These are phyloP conservation scores for Tolypocladium album DNA, from an alignment of 2,329 filamentous ascomycete species.

Conservation along the genomic window DNA sequence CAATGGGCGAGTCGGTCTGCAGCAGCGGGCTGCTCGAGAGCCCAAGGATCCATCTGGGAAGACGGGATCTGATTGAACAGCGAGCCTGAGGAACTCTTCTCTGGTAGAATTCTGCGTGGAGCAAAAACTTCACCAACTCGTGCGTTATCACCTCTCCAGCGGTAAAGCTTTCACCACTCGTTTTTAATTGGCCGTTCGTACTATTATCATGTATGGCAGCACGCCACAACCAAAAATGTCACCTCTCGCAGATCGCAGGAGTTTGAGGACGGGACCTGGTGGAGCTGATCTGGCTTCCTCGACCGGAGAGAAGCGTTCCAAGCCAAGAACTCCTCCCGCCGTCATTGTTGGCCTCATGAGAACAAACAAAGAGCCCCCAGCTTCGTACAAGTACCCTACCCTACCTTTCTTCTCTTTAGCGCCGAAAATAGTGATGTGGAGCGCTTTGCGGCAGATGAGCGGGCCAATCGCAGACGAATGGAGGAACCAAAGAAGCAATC, in stretches of 20 bases:
- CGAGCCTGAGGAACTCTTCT: neutral
- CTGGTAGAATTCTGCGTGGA: neutral
- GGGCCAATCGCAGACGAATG: constrained; percentile 10
- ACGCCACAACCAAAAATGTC: neutral
- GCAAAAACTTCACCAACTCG: neutral
- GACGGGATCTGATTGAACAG: neutral
- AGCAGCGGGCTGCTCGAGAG: neutral
- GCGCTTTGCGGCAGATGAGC: constrained; percentile 4
- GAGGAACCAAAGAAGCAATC: constrained; percentile 17
- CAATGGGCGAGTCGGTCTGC: neutral
- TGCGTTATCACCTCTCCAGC: neutral
- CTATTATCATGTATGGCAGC: neutral
- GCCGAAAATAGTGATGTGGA: neutral
- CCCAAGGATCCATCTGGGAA: neutral
- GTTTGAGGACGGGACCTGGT: neutral
- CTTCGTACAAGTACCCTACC: no score
- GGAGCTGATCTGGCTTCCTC: neutral
- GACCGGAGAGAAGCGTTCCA: neutral
- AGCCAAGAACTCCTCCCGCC: neutral
- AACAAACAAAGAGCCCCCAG: neutral
- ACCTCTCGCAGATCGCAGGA: neutral
- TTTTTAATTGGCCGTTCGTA: neutral
- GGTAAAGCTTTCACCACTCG: neutral
- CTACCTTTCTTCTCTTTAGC: neutral
- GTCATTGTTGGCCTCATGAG: neutral